Base-by-base conservation (phyloP, 192 early-diverging fungal genomes). In the Ambispora gerdemannii region DNA sequence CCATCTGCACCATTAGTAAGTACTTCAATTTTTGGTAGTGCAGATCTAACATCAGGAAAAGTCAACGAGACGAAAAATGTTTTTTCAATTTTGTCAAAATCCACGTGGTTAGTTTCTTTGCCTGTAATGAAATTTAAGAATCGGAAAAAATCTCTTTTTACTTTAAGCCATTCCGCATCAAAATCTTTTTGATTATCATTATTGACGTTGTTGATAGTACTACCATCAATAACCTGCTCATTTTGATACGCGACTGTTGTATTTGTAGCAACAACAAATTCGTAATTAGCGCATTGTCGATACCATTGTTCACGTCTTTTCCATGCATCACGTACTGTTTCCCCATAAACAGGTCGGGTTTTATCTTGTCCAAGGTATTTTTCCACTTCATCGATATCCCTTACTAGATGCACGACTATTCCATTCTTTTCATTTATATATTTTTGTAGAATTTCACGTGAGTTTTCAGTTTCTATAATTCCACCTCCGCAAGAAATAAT, bases 401-500 rank as follows among this genome's bases (percentile, higher is more conserved):
- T 83, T 31, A 80, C 84, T 67, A 98, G 73, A 77, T 96, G 95
- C 1, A 97, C 71, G 7, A 97, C 94, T 19, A 83, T 77, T 4
- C 82, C 87, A 8, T 81, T 84, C 24, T 71, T 34, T 0, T 75
- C 72, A 2, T 76, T 74, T 3, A 70, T 62, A 78, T 92, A 91
- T 51, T 81, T 67, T 62, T 87, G 83, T 64, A 98, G 78, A 1
- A 87, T 60, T 17, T 75, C 72, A n/a, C 94, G 82, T n/a, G 84
- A 90, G 2, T 74, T 85, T 28, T 80, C 78, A 0, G 84, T 87
- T 77, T 99, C 97, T 32, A 99, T 91, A 36, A 98, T 90, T 22
- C 97, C 97, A 38, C 97, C 97, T 33, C 97, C 97, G 74, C 94
- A 97, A 3, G 94, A 89, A 66, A 98, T 83, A 17, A 99, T 78